Percentiles rank a stretch among this genome's conserved stretches.
Evolutionary conservation across 169 alveolate genomes (phyloP).

Genomic region (Plasmodium knowlesi): DNA sequence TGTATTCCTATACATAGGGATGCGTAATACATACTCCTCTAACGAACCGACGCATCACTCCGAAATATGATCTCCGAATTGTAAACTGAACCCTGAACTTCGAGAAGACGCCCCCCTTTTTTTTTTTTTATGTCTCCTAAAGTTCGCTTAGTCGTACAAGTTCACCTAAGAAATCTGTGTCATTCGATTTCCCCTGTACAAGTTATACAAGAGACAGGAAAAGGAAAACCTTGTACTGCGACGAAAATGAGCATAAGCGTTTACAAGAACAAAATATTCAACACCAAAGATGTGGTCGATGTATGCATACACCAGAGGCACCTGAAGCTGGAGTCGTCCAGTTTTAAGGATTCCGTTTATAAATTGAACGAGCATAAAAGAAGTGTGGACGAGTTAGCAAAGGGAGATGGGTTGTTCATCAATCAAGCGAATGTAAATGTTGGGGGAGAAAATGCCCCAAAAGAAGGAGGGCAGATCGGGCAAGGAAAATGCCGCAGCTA

Average conservation of each 20-base stretch:
- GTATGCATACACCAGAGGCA: conserved; percentile 33
- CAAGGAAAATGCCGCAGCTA: not conserved
- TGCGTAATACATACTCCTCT: not conserved
- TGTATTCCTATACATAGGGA: not conserved
- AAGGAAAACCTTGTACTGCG: not conserved
- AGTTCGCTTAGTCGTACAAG: not conserved
- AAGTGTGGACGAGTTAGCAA: conserved; percentile 21
- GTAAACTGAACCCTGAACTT: not conserved
- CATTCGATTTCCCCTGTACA: not conserved
- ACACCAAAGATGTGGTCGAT: conserved; percentile 58
- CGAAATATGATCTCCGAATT: not conserved
- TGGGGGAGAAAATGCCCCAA: not conserved
- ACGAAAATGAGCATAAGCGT: conserved; percentile 52
- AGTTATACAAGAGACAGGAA: not conserved
- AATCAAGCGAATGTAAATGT: not conserved
- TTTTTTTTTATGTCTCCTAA: conserved; percentile 26
- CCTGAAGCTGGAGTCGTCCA: conserved; percentile 35
- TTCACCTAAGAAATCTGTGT: not conserved
- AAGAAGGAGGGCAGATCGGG: not conserved
- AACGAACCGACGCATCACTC: not conserved
- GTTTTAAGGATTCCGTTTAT: conserved; percentile 52
- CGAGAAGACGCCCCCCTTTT: not conserved
- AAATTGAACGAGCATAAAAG: conserved; percentile 39
- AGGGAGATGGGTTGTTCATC: not conserved
- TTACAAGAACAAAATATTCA: conserved; percentile 55